phyloP scores from a whole-genome alignment of 805 yeast genomes.

The Candida pseudofarinosa region DNA sequence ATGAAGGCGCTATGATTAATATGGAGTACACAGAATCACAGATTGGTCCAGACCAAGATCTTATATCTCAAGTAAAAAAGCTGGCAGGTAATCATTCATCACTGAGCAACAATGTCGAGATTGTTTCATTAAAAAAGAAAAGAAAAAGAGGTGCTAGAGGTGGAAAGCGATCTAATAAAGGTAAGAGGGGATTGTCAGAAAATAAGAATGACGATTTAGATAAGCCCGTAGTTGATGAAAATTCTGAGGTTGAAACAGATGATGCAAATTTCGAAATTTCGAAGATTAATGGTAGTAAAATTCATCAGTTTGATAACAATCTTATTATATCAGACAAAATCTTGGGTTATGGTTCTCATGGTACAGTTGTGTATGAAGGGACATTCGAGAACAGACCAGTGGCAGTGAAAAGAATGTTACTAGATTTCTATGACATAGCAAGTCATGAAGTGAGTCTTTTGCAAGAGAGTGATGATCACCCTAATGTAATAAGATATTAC shows the following conservation, averaged over 20 bases:
- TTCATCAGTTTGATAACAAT: conserved; percentile 37
- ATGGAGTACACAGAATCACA: neutral
- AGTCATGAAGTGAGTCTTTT: conserved; percentile 82
- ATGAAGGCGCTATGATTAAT: neutral
- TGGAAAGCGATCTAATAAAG: conserved; percentile 54
- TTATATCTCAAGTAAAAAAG: conserved; percentile 2
- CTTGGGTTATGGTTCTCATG: conserved; percentile 95
- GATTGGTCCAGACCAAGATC: neutral
- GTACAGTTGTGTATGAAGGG: conserved; percentile 91
- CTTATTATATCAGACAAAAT: conserved; percentile 65
- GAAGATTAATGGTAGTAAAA: conserved; percentile 2
- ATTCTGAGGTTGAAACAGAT: conserved; percentile 14
- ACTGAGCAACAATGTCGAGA: conserved; percentile 7
- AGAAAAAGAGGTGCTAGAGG: conserved; percentile 86
- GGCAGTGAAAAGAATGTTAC: conserved; percentile 90
- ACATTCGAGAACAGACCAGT: conserved; percentile 89
- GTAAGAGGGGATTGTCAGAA: conserved; percentile 36
- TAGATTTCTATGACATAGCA: conserved; percentile 92
- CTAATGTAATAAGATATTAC: conserved; percentile 88
- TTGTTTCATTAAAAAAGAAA: conserved; percentile 40
- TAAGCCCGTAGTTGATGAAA: conserved; percentile 5
- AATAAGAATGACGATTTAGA: conserved; percentile 8
- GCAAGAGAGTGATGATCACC: conserved; percentile 95
- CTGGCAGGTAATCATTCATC: neutral
- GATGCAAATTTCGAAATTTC: conserved; percentile 29